A percentile compares a stretch with the other conserved stretches of the same genome.
phyloP scores from a whole-genome alignment of 1,284 basidiomycete species.

The Flammula alnicola region DNA sequence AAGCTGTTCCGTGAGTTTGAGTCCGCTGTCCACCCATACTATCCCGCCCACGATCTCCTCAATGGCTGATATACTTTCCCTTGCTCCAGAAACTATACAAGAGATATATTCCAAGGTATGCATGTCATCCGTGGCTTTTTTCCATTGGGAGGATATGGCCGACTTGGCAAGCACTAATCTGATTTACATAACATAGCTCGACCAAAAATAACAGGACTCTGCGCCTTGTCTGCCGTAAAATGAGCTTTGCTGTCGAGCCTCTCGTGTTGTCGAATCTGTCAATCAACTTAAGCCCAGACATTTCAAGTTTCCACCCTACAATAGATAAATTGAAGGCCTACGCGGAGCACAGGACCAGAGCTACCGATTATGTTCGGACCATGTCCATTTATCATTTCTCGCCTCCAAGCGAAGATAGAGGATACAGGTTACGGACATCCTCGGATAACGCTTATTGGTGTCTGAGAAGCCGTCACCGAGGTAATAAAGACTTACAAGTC shows the following conservation, averaged over 20 bases:
- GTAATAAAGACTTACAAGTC: no score
- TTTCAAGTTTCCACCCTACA: background rate
- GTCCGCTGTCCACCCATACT: no score
- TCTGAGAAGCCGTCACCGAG: no score
- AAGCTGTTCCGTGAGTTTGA: no score
- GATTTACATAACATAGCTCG: slow-evolving; percentile 6
- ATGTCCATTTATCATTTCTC: no score
- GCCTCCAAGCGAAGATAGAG: no score
- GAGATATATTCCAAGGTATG: slow-evolving; percentile 6
- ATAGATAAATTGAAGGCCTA: slow-evolving; percentile 1
- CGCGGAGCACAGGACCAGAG: no score
- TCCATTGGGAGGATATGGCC: no score
- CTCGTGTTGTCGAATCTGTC: slow-evolving; percentile 8
- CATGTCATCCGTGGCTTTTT: background rate
- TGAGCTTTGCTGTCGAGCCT: slow-evolving; percentile 8
- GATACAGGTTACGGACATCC: no score
- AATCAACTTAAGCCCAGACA: slow-evolving; percentile 1
- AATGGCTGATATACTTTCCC: background rate
- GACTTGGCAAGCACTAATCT: no score
- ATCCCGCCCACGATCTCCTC: background rate
- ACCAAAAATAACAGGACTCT: slow-evolving; percentile 4
- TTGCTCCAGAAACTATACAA: slow-evolving; percentile 11
- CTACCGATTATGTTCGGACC: no score
- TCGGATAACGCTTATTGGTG: no score
- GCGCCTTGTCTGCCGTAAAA: slow-evolving; percentile 11